Conservation (phyloP, 305 asterid species). For the Fraxinus sp. region DNA sequence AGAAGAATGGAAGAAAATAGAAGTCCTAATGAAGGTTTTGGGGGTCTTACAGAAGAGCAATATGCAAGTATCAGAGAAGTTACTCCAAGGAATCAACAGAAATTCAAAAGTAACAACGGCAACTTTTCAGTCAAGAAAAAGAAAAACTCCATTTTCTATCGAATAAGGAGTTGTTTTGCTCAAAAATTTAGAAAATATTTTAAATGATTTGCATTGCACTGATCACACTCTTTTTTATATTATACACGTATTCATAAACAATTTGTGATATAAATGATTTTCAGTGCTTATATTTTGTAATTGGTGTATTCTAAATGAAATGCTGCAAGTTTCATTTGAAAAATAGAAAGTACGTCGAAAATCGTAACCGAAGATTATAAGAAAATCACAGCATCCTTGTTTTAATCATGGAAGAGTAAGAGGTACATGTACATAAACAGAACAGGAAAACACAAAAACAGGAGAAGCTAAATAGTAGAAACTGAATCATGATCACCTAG, state of each 20-base stretch:
- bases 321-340: background rate
- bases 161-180: constrained; percentile 36
- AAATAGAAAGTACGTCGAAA: background rate
- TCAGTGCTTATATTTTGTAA: background rate
- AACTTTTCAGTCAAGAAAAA: constrained; percentile 21
- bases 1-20: constrained; percentile 10
- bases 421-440: background rate
- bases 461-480: background rate
- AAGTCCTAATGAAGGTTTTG: background rate
- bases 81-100: constrained; percentile 15
- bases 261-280: background rate
- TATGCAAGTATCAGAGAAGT: constrained; percentile 10
- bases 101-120: constrained; percentile 15
- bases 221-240: background rate
- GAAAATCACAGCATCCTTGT: background rate
- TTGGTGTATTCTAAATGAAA: background rate
- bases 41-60: background rate
- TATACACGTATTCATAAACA: background rate
- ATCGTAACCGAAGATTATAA: background rate
- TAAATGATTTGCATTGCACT: constrained; percentile 25
- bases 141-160: constrained; percentile 28
- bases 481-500: background rate
- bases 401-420: background rate
- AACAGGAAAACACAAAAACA: background rate
- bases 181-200: constrained; percentile 31